phyloP scores from a whole-genome alignment of 2,329 filamentous ascomycete species.

The Hysterium pulicare region DNA sequence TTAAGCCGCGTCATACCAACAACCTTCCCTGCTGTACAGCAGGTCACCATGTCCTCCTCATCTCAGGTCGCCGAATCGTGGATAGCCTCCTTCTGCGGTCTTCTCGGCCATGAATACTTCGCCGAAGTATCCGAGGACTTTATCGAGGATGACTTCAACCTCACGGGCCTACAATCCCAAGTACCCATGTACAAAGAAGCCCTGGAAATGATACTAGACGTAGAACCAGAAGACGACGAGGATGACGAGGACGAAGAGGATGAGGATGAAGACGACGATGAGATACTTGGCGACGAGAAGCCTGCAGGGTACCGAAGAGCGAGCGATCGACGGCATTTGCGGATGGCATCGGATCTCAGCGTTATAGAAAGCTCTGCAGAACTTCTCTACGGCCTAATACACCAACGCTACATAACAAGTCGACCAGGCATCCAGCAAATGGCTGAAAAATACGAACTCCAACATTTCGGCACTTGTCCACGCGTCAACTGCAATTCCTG shows the following conservation, averaged over 20 bases:
- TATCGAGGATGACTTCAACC: conserved; percentile 99
- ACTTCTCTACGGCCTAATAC: conserved; percentile 95
- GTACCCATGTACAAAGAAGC: conserved; percentile 99
- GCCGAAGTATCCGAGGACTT: conserved; percentile 98
- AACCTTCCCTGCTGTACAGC: background rate
- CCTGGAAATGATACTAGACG: conserved; percentile 97
- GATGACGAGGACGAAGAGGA: conserved; percentile 74
- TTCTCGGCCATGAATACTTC: conserved; percentile 97
- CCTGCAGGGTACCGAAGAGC: conserved; percentile 52
- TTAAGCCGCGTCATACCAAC: background rate
- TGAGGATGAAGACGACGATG: conserved; percentile 58
- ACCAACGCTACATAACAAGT: conserved; percentile 97
- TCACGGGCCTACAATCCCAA: conserved; percentile 90
- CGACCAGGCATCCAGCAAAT: conserved; percentile 96
- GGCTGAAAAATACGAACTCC: conserved; percentile 97
- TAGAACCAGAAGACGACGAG: conserved; percentile 93
- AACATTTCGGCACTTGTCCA: conserved; percentile 95
- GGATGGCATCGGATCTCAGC: conserved; percentile 87
- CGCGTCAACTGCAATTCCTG: conserved; percentile 87
- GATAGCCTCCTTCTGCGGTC: conserved; percentile 95
- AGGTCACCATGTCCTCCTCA: conserved; percentile 51
- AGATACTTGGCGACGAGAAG: conserved; percentile 49
- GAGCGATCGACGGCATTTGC: conserved; percentile 65
- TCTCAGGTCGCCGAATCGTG: conserved; percentile 75
- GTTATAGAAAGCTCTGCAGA: conserved; percentile 98